Evolutionary conservation across 2,329 filamentous ascomycete species (phyloP).

Genomic region (Alternaria sp.): DNA sequence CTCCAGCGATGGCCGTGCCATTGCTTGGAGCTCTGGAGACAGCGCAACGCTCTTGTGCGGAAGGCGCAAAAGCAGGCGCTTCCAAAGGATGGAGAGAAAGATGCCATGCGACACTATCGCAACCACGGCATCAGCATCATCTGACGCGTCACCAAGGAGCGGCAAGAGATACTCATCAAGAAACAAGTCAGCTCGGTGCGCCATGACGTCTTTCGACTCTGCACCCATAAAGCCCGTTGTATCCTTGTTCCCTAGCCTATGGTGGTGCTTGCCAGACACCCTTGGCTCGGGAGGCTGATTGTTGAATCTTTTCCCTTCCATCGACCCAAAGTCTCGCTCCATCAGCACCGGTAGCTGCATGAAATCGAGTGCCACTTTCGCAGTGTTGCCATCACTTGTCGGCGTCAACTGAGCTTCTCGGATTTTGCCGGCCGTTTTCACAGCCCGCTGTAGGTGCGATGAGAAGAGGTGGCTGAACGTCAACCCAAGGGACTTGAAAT

Average conservation of each 20-base stretch:
- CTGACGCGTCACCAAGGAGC: slow-evolving; percentile 54
- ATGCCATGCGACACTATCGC: slow-evolving; percentile 85
- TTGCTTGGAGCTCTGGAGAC: slow-evolving; percentile 53
- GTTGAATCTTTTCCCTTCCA: slow-evolving; percentile 69
- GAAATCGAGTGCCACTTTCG: slow-evolving; percentile 30
- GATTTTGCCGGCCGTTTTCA: slow-evolving; percentile 73
- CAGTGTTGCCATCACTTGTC: background rate
- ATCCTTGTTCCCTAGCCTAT: slow-evolving; percentile 49
- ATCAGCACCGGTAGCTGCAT: slow-evolving; percentile 58
- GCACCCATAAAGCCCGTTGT: slow-evolving; percentile 62
- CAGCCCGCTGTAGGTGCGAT: slow-evolving; percentile 78
- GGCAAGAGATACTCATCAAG: slow-evolving; percentile 70
- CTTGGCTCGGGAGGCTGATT: slow-evolving; percentile 26
- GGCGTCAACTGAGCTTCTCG: slow-evolving; percentile 61
- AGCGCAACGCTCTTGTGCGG: slow-evolving; percentile 57
- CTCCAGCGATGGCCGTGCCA: slow-evolving; percentile 56
- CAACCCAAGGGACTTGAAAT: slow-evolving; percentile 71
- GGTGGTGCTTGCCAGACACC: too few relatives aligned
- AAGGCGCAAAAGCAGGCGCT: slow-evolving; percentile 67
- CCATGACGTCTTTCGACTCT: slow-evolving; percentile 75
- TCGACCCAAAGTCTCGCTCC: slow-evolving; percentile 77
- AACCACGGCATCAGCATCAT: slow-evolving; percentile 55
- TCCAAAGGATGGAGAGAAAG: slow-evolving; percentile 75
- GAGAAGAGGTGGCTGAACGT: slow-evolving; percentile 76
- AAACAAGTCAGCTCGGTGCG: slow-evolving; percentile 69